Evolutionary conservation across 768 basidiomycete genomes (phyloP).

Genomic region (Serendipita sp.): DNA sequence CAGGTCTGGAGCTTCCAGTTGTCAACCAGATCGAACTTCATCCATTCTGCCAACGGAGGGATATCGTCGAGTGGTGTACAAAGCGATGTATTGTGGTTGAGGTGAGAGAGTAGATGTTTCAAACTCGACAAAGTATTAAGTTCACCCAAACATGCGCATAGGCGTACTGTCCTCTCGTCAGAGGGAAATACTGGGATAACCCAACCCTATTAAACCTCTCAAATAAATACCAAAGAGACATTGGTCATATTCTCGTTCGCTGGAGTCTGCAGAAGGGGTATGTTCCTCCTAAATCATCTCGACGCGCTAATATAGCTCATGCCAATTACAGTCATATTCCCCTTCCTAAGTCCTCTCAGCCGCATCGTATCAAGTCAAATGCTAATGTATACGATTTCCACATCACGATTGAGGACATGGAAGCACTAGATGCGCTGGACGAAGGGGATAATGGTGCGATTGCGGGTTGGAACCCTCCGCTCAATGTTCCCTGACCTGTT

Average conservation of each 20-base stretch:
- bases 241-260: slow-evolving; percentile 27
- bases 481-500: background rate
- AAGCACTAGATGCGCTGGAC: slow-evolving; percentile 49
- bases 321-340: slow-evolving; percentile 40
- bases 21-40: slow-evolving; percentile 86
- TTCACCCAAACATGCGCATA: slow-evolving; percentile 19
- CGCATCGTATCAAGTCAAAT: slow-evolving; percentile 56
- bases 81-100: slow-evolving; percentile 21
- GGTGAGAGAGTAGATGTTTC: slow-evolving; percentile 24
- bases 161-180: slow-evolving; percentile 63
- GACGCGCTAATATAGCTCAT: background rate
- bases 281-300: slow-evolving; percentile 8
- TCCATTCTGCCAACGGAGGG: slow-evolving; percentile 33
- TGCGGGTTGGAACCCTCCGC: slow-evolving; percentile 70
- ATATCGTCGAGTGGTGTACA: slow-evolving; percentile 22
- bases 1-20: slow-evolving; percentile 45
- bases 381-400: slow-evolving; percentile 60
- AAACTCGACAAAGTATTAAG: slow-evolving; percentile 11
- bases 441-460: slow-evolving; percentile 53
- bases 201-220: background rate
- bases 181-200: slow-evolving; percentile 14
- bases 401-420: slow-evolving; percentile 47
- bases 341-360: slow-evolving; percentile 65
- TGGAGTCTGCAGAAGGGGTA: slow-evolving; percentile 29
- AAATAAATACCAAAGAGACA: slow-evolving; percentile 24